Percentiles rank a stretch among this genome's conserved stretches.
Evolutionary conservation across 1,284 basidiomycete genomes (phyloP).

Genomic region (Schizopora paradoxa): DNA sequence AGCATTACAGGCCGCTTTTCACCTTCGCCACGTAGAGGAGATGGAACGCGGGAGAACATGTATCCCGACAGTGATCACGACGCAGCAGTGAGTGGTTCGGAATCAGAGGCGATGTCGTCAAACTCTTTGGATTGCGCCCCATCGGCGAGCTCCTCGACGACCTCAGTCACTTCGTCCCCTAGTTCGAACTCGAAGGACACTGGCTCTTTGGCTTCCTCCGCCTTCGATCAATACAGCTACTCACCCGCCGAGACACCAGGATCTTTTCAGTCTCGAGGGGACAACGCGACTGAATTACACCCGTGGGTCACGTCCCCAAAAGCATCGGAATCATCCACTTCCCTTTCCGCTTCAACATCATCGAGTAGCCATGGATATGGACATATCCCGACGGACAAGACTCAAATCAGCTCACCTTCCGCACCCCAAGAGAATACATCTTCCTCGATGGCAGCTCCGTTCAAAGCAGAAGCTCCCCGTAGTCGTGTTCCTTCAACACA

Average conservation of each 20-base stretch:
- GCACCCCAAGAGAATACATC: too few species aligned
- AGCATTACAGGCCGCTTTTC: too few species aligned
- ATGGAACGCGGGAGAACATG: too few species aligned
- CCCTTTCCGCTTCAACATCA: constrained; percentile 15
- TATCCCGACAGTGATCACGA: too few species aligned
- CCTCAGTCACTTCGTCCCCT: constrained; percentile 14
- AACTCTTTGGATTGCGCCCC: constrained; percentile 4
- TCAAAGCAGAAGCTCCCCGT: constrained; percentile 5
- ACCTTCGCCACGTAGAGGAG: too few species aligned
- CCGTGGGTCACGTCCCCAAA: constrained; percentile 5
- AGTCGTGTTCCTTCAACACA: constrained; percentile 13
- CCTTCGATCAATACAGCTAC: constrained; percentile 7
- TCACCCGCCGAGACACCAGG: too few species aligned
- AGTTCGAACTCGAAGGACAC: background rate
- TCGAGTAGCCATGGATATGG: background rate
- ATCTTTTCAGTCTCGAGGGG: too few species aligned
- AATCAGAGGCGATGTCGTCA: constrained; percentile 13
- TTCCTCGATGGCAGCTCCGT: background rate
- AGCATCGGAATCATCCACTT: constrained; percentile 9
- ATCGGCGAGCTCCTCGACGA: constrained; percentile 14
- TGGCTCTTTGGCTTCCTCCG: constrained; percentile 12
- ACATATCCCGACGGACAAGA: too few species aligned
- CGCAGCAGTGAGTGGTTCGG: constrained; percentile 15
- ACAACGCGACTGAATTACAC: constrained; percentile 8
- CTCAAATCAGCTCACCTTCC: too few species aligned